A percentile compares a stretch with the other conserved stretches of the same genome.
Evolutionary conservation across 768 basidiomycete genomes (phyloP).

Genomic region (Boletus speciosus): DNA sequence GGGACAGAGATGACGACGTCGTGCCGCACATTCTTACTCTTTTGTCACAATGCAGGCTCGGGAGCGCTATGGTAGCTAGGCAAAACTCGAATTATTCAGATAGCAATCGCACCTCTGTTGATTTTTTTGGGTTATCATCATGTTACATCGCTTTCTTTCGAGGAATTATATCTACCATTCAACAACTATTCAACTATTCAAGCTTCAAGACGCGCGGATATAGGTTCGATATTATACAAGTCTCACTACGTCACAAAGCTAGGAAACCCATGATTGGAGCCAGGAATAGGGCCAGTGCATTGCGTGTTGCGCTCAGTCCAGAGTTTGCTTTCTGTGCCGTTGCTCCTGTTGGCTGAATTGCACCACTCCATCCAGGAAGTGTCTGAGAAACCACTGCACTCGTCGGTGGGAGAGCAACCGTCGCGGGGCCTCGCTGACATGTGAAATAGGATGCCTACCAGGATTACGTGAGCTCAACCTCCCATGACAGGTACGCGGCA

Average conservation of each 20-base stretch:
- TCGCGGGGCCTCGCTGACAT: constrained; percentile 66
- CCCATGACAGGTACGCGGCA: constrained; percentile 6
- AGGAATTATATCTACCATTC: constrained; percentile 18
- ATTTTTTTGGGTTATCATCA: constrained; percentile 2
- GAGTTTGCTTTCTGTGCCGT: constrained; percentile 22
- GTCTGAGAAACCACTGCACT: constrained; percentile 66
- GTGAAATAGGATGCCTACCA: constrained; percentile 64
- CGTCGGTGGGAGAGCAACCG: constrained; percentile 51
- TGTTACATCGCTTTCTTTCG: constrained; percentile 12
- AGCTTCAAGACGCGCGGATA: constrained; percentile 1
- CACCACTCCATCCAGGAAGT: constrained; percentile 32
- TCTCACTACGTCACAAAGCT: constrained; percentile 14
- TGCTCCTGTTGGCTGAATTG: constrained; percentile 10
- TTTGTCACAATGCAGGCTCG: constrained; percentile 30
- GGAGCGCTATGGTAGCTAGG: constrained; percentile 34
- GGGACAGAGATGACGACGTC: constrained; percentile 20
- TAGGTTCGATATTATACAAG: neutral
- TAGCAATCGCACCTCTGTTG: constrained; percentile 6
- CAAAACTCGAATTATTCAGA: constrained; percentile 10
- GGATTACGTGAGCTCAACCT: constrained; percentile 3
- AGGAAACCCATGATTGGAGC: constrained; percentile 29
- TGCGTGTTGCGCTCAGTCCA: constrained; percentile 17
- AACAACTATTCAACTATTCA: neutral
- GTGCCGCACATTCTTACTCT: constrained; percentile 24
- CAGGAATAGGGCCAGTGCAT: constrained; percentile 21